Evolutionary conservation across 345 rosid species (phyloP).

Genomic region (Salix udensis): DNA sequence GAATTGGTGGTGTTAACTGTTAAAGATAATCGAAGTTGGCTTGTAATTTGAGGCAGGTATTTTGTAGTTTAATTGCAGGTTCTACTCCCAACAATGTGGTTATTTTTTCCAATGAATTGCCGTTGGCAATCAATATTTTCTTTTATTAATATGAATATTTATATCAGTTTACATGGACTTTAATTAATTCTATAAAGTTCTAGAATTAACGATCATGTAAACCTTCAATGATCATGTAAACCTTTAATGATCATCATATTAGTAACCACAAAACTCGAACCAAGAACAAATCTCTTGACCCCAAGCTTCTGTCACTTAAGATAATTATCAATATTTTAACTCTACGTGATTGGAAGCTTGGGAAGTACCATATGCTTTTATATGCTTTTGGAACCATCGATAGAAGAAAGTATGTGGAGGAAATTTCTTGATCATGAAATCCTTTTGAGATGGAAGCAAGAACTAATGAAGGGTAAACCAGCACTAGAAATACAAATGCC

Average conservation of each 20-base stretch:
- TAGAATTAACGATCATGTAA: too few relatives aligned
- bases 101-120: background rate
- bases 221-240: too few relatives aligned
- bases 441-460: background rate
- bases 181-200: too few relatives aligned
- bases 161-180: accelerated
- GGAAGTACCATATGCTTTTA: background rate
- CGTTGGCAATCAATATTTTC: background rate
- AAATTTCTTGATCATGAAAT: too few relatives aligned
- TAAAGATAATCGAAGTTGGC: background rate
- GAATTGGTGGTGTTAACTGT: background rate
- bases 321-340: too few relatives aligned
- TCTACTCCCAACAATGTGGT: constrained; percentile 1
- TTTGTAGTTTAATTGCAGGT: background rate
- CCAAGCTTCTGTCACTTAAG: too few relatives aligned
- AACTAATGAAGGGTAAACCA: background rate
- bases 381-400: background rate
- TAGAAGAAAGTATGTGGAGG: too few relatives aligned
- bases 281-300: too few relatives aligned
- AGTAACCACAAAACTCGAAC: too few relatives aligned
- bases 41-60: background rate
- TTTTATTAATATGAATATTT: too few relatives aligned
- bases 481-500: background rate
- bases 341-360: background rate
- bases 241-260: too few relatives aligned